Conservation (phyloP, 441 rosid genomes). For the Croton laevigatus region DNA sequence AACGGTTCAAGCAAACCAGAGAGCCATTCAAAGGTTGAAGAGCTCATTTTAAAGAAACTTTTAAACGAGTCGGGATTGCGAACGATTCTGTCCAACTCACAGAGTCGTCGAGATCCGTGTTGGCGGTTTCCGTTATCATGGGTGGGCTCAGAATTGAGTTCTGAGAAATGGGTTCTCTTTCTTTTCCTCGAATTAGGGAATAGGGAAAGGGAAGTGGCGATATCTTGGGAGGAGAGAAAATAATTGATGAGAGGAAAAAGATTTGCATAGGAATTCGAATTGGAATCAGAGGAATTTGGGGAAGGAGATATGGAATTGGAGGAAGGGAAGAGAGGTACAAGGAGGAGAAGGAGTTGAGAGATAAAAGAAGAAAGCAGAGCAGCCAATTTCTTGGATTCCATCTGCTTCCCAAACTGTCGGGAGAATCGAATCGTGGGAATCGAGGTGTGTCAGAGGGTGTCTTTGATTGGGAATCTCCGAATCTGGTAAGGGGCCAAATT, state of each 20-base stretch:
- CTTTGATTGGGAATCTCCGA: conserved; percentile 11
- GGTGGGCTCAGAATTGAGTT: conserved; percentile 30
- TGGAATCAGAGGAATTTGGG: conserved; percentile 8
- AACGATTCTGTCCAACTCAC: conserved; percentile 18
- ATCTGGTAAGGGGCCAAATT: conserved; percentile 21
- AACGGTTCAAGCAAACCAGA: conserved; percentile 68
- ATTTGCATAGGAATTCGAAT: conserved; percentile 18
- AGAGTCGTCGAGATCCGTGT: conserved; percentile 31
- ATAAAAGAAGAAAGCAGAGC: conserved; percentile 46
- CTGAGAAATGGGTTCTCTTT: conserved; percentile 44
- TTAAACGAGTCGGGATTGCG: conserved; percentile 43
- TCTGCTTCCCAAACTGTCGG: conserved; percentile 23
- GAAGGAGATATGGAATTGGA: conserved; percentile 7
- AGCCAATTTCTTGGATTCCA: conserved; percentile 59
- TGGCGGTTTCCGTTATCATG: conserved; percentile 17
- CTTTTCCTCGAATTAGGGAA: conserved; percentile 43
- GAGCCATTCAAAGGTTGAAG: conserved; percentile 63
- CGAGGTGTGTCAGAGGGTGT: conserved; percentile 31
- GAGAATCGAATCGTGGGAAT: conserved; percentile 22
- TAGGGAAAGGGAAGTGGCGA: conserved; percentile 38
- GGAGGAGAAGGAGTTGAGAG: conserved; percentile 39
- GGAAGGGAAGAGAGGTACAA: conserved; percentile 38
- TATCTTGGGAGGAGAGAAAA: conserved; percentile 43
- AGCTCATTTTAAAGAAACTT: conserved; percentile 43
- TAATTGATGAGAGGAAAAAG: conserved; percentile 38